phyloP scores from a whole-genome alignment of 2,329 filamentous ascomycete genomes.

The Orbilia ellipsospora region DNA sequence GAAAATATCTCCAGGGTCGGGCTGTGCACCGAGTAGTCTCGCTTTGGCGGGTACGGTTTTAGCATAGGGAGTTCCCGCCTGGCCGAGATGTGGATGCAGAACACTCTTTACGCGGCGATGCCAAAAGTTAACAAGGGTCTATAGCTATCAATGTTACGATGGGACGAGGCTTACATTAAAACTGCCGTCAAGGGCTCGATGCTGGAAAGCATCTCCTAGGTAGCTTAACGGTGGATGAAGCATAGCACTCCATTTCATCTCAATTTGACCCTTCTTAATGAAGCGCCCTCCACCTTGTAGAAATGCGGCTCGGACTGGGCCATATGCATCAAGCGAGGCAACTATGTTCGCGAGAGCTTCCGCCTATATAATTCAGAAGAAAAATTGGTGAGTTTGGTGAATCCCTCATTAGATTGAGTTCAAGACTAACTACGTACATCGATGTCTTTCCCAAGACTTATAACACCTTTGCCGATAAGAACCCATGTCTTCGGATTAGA shows the following conservation, averaged over 20 bases:
- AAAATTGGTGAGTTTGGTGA: neutral
- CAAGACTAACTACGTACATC: slow-evolving; percentile 16
- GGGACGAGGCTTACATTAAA: slow-evolving; percentile 34
- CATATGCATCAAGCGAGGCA: slow-evolving; percentile 43
- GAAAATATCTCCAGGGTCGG: slow-evolving; percentile 75
- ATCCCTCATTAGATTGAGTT: neutral
- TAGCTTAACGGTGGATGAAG: slow-evolving; percentile 52
- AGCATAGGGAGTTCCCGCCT: slow-evolving; percentile 75
- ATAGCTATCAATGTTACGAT: neutral
- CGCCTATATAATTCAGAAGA: neutral
- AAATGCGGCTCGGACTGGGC: slow-evolving; percentile 39
- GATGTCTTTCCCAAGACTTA: slow-evolving; percentile 31
- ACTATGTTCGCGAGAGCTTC: slow-evolving; percentile 32
- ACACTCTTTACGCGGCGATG: slow-evolving; percentile 66
- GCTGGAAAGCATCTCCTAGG: slow-evolving; percentile 45
- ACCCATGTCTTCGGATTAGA: slow-evolving; percentile 32
- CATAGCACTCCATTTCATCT: slow-evolving; percentile 50
- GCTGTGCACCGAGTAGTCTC: slow-evolving; percentile 70
- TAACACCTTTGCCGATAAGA: slow-evolving; percentile 31
- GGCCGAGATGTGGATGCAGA: slow-evolving; percentile 72
- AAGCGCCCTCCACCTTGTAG: slow-evolving; percentile 33
- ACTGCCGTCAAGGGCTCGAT: slow-evolving; percentile 43
- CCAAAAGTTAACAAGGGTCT: neutral
- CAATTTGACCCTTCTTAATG: slow-evolving; percentile 38
- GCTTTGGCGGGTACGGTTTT: slow-evolving; percentile 71